These are phyloP conservation scores for Gliomastix tumulicola DNA, from an alignment of 2,329 filamentous ascomycete species.

Conservation along the genomic window DNA sequence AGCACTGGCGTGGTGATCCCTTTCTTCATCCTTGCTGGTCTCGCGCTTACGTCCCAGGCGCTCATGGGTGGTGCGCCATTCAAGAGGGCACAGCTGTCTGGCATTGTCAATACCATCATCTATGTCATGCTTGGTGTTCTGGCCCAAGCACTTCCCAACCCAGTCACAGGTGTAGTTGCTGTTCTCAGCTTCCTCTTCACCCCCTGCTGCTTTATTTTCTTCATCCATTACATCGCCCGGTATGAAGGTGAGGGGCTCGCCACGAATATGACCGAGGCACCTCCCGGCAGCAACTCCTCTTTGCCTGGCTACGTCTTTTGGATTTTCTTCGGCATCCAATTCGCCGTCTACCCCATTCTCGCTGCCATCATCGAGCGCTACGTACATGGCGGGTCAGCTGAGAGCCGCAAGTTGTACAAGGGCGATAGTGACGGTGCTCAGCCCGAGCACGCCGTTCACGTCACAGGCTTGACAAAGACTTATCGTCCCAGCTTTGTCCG, in stretches of 20 bases:
- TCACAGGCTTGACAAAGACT: slow-evolving; percentile 66
- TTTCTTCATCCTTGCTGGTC: slow-evolving; percentile 65
- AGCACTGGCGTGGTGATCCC: slow-evolving; percentile 56
- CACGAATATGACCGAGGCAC: slow-evolving; percentile 50
- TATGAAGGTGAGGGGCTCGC: slow-evolving; percentile 56
- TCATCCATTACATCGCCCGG: slow-evolving; percentile 63
- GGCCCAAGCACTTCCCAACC: slow-evolving; percentile 62
- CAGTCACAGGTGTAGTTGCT: slow-evolving; percentile 53
- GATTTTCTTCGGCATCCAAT: slow-evolving; percentile 68
- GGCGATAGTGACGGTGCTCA: slow-evolving; percentile 20
- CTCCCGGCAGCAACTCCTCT: slow-evolving; percentile 56
- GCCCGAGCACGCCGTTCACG: slow-evolving; percentile 50
- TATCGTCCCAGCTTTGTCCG: slow-evolving; percentile 60
- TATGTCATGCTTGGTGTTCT: slow-evolving; percentile 69
- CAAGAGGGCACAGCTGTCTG: slow-evolving; percentile 73
- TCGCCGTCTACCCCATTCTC: slow-evolving; percentile 59
- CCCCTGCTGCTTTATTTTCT: slow-evolving; percentile 77
- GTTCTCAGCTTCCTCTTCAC: slow-evolving; percentile 70
- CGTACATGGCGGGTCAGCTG: slow-evolving; percentile 43
- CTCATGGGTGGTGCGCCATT: slow-evolving; percentile 73
- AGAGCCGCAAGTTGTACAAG: slow-evolving; percentile 35
- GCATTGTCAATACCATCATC: slow-evolving; percentile 64
- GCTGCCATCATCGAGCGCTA: slow-evolving; percentile 64
- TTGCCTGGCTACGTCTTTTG: slow-evolving; percentile 66
- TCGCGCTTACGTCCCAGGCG: slow-evolving; percentile 67